Base-by-base conservation (phyloP, 176 grass and related monocot genomes). In the Musa acuminata region DNA sequence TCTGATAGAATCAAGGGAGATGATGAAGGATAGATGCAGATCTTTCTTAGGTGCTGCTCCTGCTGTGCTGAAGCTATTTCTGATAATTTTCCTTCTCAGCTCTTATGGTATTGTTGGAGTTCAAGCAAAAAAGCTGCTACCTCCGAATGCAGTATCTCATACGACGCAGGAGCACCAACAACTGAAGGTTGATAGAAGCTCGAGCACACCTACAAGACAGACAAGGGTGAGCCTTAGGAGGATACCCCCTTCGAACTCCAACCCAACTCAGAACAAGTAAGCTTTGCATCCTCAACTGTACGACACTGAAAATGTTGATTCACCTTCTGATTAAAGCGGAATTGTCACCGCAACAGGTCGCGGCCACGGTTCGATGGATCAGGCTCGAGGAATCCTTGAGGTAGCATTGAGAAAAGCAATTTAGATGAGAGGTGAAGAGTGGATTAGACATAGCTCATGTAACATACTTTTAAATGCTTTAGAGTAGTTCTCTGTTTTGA, bases 211-310 rank as follows among this genome's bases (percentile, higher is more conserved):
- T 2, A 14, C 12, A 64, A 55, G 55, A 22, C 52, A 70, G 12
- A 26, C 17, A 24, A 51, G 52, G 52, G 77, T 69, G 27, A 79
- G 77, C 67, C 71, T 79, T 19, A 69, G 77, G 65, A 69, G 19
- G 77, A 79, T 79, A 70, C 77, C 77, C 1, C 77, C 77, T n/a
- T 79, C 77, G 8, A 12, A 9, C 27, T 70, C 77, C 11, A 79
- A 79, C 17, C 77, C 77, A 9, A 59, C 65, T 55, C 77, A 79
- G 51, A 79, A 79, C 53, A 60, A 54, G 77, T 58, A 48, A 79
- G 64, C 53, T 26, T 16, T 7, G 60, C 9, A 63, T 43, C 35
- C 35, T 43, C 35, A 6, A 43, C 35, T 43, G 4, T 43, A 43
- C 4, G 35, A 43, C 35, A 43, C 35, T 43, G 35, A 43, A 43